Percentiles rank a stretch among this genome's conserved stretches.
Evolutionary conservation across 192 early-diverging fungal species (phyloP).

Genomic region (Coemansia sp.): DNA sequence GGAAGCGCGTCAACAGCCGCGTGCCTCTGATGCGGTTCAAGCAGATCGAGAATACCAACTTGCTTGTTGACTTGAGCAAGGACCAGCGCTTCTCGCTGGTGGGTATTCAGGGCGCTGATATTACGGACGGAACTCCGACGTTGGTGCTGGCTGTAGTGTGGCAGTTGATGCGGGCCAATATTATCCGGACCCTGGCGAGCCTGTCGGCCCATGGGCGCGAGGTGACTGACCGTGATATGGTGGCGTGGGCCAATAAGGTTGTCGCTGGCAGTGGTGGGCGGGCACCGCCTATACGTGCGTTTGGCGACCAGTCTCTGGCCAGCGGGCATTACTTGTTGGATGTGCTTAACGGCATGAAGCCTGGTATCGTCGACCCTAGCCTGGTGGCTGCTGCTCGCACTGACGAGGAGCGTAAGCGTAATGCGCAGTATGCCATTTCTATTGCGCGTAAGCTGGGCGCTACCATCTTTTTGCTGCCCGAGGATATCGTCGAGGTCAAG

Average conservation of each 20-base stretch:
- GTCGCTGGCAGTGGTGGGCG: slow-evolving; percentile 60
- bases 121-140: slow-evolving; percentile 86
- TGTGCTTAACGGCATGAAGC: slow-evolving; percentile 89
- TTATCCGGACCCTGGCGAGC: slow-evolving; percentile 87
- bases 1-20: slow-evolving; percentile 86
- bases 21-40: slow-evolving; percentile 85
- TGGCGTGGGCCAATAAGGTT: slow-evolving; percentile 91
- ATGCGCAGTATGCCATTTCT: slow-evolving; percentile 96
- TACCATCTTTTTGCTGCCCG: slow-evolving; percentile 96
- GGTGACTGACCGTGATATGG: slow-evolving; percentile 91
- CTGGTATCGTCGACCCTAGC: slow-evolving; percentile 86
- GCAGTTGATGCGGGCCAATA: slow-evolving; percentile 99
- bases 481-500: slow-evolving; percentile 98
- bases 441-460: slow-evolving; percentile 99
- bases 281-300: slow-evolving; percentile 67
- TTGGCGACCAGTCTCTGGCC: slow-evolving; percentile 80
- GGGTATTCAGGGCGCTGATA: slow-evolving; percentile 93
- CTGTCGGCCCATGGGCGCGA: slow-evolving; percentile 77
- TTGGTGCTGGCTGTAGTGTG: slow-evolving; percentile 91
- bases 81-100: slow-evolving; percentile 85
- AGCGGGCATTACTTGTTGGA: slow-evolving; percentile 87
- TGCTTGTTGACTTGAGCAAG: slow-evolving; percentile 86
- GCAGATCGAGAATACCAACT: slow-evolving; percentile 97
- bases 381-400: slow-evolving; percentile 69
- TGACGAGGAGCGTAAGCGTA: slow-evolving; percentile 87